These are phyloP conservation scores for Debaryomyces hansenii DNA, from an alignment of 805 yeast species.

Conservation along the genomic window DNA sequence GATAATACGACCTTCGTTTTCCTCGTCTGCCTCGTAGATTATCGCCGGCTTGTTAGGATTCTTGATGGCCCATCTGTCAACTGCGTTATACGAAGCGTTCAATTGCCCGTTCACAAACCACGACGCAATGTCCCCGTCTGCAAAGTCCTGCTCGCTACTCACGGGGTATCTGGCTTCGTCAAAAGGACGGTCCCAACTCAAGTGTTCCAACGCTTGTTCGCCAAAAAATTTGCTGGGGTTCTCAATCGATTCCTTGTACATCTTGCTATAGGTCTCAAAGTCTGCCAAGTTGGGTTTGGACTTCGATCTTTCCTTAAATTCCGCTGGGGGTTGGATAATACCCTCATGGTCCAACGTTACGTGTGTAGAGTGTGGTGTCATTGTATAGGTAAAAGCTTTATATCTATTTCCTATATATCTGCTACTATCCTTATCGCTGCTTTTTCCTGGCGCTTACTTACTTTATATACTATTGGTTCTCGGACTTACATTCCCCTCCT, in stretches of 20 bases:
- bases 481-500: background rate
- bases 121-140: conserved; percentile 70
- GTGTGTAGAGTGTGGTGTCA: conserved; percentile 11
- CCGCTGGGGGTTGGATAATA: conserved; percentile 33
- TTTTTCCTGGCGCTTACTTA: too few relatives aligned
- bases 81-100: conserved; percentile 91
- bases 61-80: conserved; percentile 90
- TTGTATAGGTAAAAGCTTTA: background rate
- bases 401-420: too few relatives aligned
- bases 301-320: conserved; percentile 45
- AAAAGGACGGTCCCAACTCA: conserved; percentile 57
- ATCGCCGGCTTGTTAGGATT: conserved; percentile 83
- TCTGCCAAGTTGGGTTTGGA: conserved; percentile 48
- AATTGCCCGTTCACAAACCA: conserved; percentile 95
- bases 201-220: conserved; percentile 46
- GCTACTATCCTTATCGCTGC: too few relatives aligned
- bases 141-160: conserved; percentile 47
- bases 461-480: background rate
- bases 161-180: conserved; percentile 47
- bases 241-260: conserved; percentile 57
- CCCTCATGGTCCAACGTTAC: conserved; percentile 36
- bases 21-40: conserved; percentile 94
- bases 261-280: conserved; percentile 48
- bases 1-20: conserved; percentile 64
- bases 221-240: conserved; percentile 59